Base-by-base conservation (phyloP, 169 alveolate species). In the Plasmodium knowlesi region DNA sequence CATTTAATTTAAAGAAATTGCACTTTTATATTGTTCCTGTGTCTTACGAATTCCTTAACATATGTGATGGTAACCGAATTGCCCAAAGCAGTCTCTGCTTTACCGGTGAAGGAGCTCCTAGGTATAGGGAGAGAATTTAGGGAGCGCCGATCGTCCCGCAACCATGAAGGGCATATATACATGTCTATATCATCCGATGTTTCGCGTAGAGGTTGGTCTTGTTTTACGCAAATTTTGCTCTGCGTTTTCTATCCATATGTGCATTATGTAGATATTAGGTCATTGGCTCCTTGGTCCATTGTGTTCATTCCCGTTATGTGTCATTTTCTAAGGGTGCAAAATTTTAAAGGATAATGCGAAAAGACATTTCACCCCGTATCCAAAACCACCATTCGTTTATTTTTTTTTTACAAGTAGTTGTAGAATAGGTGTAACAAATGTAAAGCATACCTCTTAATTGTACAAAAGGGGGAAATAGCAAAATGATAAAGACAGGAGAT, bases 1-100 rank as follows among this genome's bases (percentile, higher is more conserved):
- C 92, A 84, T 84, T 82, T 84, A 22, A 84, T 84, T 50, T 67
- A 71, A 25, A 71, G 8, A 70, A 28, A 41, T 84, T 71, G 73
- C 78, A 70, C 74, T 81, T 81, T 81, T 80, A 53, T 82, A 53
- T 32, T 53, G 54, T 41, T 22, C 61, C 37, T 74, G 73, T 85
- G 84, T 83, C 92, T 83, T 83, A 83, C 19, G 54, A 70, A 72
- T 37, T 14, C 34, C 5, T 34, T 76, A 83, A 83, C 37, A 54
- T n/a, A 82, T 82, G 39, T 25, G 57, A 10, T 25, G 41, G 67
- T 39, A 82, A 82, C 25, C 67, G 28, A 32, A 39, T 74, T 32
- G 32, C 54, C 19, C 25, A 34, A 28, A 25, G 16, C 46, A 39
- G 73, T 8, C 41, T 25, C 61, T 8, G 25, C 32, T 22, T 82